A percentile compares a stretch with the other conserved stretches of the same genome.
phyloP scores from a whole-genome alignment of 116 monocot genomes.

The Iris pallida region DNA sequence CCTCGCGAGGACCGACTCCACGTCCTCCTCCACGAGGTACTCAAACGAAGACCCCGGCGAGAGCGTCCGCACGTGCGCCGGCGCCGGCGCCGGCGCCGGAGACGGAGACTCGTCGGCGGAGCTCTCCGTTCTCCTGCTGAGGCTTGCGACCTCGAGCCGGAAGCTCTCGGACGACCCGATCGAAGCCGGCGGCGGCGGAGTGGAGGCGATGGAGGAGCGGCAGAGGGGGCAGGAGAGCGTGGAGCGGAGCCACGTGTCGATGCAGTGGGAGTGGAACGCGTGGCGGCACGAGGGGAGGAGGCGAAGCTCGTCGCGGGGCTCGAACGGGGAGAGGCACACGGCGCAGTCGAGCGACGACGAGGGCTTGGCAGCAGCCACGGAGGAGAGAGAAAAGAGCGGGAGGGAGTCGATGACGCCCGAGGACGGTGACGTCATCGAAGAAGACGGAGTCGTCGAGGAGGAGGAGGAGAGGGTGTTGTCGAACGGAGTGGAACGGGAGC shows the following conservation, averaged over 20 bases:
- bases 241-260: conserved; percentile 39
- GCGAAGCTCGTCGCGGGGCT: conserved; percentile 27
- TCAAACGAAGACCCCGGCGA: conserved; percentile 19
- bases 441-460: conserved; percentile 7
- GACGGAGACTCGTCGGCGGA: conserved; percentile 3
- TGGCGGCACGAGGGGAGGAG: conserved; percentile 34
- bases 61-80: conserved; percentile 8
- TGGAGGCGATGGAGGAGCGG: conserved; percentile 9
- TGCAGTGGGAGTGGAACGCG: conserved; percentile 36
- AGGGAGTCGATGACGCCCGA: conserved; percentile 17
- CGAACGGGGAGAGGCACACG: conserved; percentile 32
- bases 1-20: conserved; percentile 16
- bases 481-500: background rate
- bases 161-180: no score
- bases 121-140: conserved; percentile 19
- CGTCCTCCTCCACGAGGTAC: conserved; percentile 23
- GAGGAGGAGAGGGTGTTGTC: background rate
- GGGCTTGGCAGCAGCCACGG: background rate
- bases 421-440: background rate
- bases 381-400: conserved; percentile 16
- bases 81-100: background rate
- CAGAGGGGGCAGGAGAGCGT: conserved; percentile 40
- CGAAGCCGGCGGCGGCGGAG: background rate
- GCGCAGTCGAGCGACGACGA: conserved; percentile 29
- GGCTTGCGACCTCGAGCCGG: no score